Conservation (phyloP, 2,329 filamentous ascomycete species). For the Pseudocercospora pini-densiflorae region DNA sequence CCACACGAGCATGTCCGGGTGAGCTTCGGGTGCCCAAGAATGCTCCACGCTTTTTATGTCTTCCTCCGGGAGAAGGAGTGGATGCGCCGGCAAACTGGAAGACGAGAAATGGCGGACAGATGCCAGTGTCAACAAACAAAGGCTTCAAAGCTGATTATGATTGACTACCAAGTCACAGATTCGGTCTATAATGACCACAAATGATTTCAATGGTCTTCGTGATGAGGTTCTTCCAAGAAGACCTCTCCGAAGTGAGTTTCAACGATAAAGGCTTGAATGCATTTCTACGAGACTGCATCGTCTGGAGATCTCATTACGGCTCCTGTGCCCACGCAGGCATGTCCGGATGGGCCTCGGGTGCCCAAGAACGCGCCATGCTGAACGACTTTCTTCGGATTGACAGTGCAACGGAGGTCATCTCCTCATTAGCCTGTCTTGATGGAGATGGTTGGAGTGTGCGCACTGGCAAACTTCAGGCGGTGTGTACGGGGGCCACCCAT, state of each 20-base stretch:
- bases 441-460: constrained; percentile 2
- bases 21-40: constrained; percentile 2
- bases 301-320: constrained; percentile 4
- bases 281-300: background rate
- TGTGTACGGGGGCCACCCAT: background rate
- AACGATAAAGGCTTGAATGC: background rate
- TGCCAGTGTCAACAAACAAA: too few species aligned
- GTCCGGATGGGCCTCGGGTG: constrained; percentile 5
- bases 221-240: background rate
- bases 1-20: constrained; percentile 1
- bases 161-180: too few species aligned
- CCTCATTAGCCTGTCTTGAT: background rate
- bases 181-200: too few species aligned
- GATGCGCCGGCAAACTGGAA: too few species aligned
- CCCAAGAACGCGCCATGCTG: constrained; percentile 8
- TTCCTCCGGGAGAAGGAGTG: background rate
- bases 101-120: too few species aligned
- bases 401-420: background rate
- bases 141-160: too few species aligned
- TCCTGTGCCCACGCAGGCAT: background rate
- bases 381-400: background rate
- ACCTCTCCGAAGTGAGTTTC: background rate
- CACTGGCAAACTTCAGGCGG: constrained; percentile 5
- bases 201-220: background rate
- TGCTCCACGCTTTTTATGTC: background rate